phyloP scores from a whole-genome alignment of 2,329 filamentous ascomycete genomes.

The Colletotrichum simmondsii region DNA sequence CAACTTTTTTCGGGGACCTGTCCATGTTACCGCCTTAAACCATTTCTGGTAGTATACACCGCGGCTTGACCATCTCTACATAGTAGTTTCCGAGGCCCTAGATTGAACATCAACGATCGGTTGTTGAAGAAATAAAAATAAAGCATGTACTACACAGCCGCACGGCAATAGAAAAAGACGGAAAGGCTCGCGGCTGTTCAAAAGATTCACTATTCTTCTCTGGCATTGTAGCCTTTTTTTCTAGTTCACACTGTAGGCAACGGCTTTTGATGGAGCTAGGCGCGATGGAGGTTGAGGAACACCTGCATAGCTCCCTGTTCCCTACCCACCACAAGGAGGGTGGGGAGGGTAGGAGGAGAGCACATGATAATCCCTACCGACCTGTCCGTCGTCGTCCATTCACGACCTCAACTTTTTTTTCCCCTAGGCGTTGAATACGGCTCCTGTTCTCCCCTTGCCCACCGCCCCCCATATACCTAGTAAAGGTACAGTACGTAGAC shows the following conservation, averaged over 20 bases:
- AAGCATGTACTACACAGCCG: neutral
- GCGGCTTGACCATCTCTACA: neutral
- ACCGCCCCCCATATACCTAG: neutral
- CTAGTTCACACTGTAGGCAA: conserved; percentile 13
- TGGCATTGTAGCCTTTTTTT: neutral
- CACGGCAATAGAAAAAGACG: neutral
- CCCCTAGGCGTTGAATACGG: neutral
- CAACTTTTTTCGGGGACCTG: neutral
- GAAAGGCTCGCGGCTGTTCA: neutral
- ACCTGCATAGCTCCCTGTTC: neutral
- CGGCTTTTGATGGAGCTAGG: conserved; percentile 1
- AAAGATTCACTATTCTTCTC: no score
- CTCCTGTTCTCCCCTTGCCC: neutral
- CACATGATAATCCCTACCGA: neutral
- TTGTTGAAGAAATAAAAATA: neutral
- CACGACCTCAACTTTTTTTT: neutral
- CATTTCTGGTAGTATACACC: neutral
- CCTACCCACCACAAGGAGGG: neutral
- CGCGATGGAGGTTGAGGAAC: neutral
- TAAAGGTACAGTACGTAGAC: neutral
- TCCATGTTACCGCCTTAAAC: neutral
- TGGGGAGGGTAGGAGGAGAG: neutral
- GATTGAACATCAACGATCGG: neutral
- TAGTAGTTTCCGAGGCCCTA: neutral
- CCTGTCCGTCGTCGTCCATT: neutral